Percentiles rank a stretch among this genome's conserved stretches.
These are phyloP conservation scores for Boletus coccyginus DNA, from an alignment of 768 basidiomycete species.

Conservation along the genomic window DNA sequence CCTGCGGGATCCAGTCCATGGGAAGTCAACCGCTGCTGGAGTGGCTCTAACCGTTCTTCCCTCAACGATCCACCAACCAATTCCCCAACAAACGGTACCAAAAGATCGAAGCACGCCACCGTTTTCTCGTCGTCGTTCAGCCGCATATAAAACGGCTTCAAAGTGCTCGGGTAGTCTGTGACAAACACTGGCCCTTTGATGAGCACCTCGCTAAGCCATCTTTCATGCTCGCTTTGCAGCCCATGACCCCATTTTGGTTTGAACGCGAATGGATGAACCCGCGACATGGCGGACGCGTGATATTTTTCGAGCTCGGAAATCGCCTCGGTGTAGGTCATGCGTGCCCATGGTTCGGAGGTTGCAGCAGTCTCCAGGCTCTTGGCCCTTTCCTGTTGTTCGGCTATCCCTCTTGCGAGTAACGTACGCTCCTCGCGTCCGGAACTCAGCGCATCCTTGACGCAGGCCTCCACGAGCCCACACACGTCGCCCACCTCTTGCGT, in stretches of 20 bases:
- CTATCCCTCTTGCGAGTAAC: conserved; percentile 32
- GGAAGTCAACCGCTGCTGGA: conserved; percentile 49
- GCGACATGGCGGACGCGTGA: conserved; percentile 24
- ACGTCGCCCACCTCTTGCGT: conserved; percentile 45
- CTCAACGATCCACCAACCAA: conserved; percentile 89
- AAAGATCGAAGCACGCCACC: conserved; percentile 94
- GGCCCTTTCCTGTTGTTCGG: conserved; percentile 35
- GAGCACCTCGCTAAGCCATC: conserved; percentile 74
- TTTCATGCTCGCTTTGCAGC: conserved; percentile 90
- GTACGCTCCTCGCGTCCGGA: conserved; percentile 32
- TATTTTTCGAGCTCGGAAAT: conserved; percentile 51
- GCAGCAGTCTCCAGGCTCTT: conserved; percentile 38
- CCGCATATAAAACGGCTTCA: conserved; percentile 99
- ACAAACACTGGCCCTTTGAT: conserved; percentile 83
- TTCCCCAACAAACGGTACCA: conserved; percentile 87
- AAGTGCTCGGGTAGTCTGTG: conserved; percentile 74
- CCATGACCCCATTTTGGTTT: conserved; percentile 63
- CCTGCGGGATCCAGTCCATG: conserved; percentile 43
- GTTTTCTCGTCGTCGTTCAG: conserved; percentile 54
- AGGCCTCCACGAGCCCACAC: conserved; percentile 55
- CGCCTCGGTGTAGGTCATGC: conserved; percentile 80
- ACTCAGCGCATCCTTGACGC: conserved; percentile 41
- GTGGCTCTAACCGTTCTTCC: conserved; percentile 61
- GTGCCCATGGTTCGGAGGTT: conserved; percentile 49
- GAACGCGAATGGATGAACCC: conserved; percentile 45